phyloP scores from a whole-genome alignment of 2,329 filamentous ascomycete species.

The Coccinonectria pachysandricola region DNA sequence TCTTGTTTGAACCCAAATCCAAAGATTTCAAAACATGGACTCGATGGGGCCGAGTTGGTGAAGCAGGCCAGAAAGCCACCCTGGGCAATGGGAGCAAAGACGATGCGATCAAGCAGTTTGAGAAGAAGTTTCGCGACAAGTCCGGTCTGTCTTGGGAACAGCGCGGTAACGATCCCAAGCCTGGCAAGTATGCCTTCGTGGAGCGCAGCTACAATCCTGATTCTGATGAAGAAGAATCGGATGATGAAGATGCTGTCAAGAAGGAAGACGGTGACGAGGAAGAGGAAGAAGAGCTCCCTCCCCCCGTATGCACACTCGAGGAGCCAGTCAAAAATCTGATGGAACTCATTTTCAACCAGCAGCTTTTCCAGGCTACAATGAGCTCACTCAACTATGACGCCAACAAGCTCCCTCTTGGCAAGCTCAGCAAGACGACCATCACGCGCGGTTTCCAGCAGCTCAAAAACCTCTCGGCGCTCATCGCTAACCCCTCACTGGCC shows the following conservation, averaged over 20 bases:
- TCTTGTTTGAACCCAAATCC: slow-evolving; percentile 29
- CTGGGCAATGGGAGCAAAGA: slow-evolving; percentile 32
- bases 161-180: slow-evolving; percentile 44
- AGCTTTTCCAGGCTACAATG: slow-evolving; percentile 61
- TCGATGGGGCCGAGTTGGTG: slow-evolving; percentile 70
- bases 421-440: slow-evolving; percentile 71
- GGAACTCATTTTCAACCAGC: slow-evolving; percentile 72
- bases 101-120: slow-evolving; percentile 39
- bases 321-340: slow-evolving; percentile 57
- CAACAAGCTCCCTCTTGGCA: slow-evolving; percentile 72
- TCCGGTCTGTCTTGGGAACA: slow-evolving; percentile 46
- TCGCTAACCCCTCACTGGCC: slow-evolving; percentile 44
- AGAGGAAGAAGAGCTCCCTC: slow-evolving; percentile 13
- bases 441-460: slow-evolving; percentile 64
- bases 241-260: slow-evolving; percentile 27
- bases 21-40: slow-evolving; percentile 54
- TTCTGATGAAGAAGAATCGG: slow-evolving; percentile 45
- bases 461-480: slow-evolving; percentile 60
- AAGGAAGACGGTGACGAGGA: slow-evolving; percentile 27
- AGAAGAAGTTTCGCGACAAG: slow-evolving; percentile 54
- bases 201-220: slow-evolving; percentile 68
- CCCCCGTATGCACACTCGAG: slow-evolving; percentile 46
- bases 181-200: slow-evolving; percentile 68
- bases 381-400: slow-evolving; percentile 58
- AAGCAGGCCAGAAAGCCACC: slow-evolving; percentile 38